These are phyloP conservation scores for Cymbopogon flexuosus DNA, from an alignment of 202 grass and related monocot species.

Conservation along the genomic window DNA sequence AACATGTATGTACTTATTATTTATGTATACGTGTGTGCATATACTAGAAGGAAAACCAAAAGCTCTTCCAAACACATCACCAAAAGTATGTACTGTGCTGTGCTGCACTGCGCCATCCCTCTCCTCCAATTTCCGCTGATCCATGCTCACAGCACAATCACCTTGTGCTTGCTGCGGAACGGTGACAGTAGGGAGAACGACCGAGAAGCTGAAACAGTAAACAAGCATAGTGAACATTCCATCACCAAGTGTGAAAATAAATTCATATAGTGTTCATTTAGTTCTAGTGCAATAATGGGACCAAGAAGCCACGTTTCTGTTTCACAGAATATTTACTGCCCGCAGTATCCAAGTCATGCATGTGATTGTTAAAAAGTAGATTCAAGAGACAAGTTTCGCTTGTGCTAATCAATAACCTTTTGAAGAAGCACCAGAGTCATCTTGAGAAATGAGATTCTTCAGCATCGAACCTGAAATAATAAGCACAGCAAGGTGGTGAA, in stretches of 20 bases:
- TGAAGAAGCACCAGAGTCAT: slow-evolving; percentile 31
- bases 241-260: background rate
- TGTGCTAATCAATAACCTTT: slow-evolving; percentile 35
- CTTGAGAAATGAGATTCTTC: slow-evolving; percentile 53
- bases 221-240: slow-evolving; percentile 7
- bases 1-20: background rate
- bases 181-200: slow-evolving; percentile 80
- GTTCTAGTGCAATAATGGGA: background rate
- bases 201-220: slow-evolving; percentile 56
- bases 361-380: background rate
- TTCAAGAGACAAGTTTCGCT: background rate
- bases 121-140: background rate
- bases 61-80: slow-evolving; percentile 1
- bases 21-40: background rate
- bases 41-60: background rate
- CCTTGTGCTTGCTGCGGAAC: slow-evolving; percentile 76
- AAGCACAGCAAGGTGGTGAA: background rate
- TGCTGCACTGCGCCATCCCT: background rate
- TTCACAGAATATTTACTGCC: background rate
- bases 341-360: background rate
- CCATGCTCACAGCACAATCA: slow-evolving; percentile 48
- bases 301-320: background rate
- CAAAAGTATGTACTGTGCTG: slow-evolving; percentile 7
- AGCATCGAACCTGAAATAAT: slow-evolving; percentile 51
- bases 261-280: background rate